Evolutionary conservation across 2,329 filamentous ascomycete genomes (phyloP).

Genomic region (Ramularia endophylla): DNA sequence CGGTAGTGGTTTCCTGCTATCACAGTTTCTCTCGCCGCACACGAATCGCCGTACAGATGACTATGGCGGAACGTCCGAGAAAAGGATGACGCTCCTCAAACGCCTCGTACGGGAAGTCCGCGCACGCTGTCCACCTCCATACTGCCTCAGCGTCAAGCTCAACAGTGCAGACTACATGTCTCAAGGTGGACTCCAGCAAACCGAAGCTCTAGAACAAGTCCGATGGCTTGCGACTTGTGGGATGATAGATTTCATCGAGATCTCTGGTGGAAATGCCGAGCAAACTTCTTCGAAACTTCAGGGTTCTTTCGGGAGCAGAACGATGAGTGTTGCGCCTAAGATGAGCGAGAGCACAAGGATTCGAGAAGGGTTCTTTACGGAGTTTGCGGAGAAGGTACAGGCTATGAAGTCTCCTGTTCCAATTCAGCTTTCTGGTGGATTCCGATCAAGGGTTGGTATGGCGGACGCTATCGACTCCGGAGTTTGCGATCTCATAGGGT

Average conservation of each 20-base stretch:
- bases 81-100: conserved; percentile 42
- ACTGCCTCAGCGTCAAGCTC: conserved; percentile 46
- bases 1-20: conserved; percentile 40
- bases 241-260: conserved; percentile 60
- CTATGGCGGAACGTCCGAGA: conserved; percentile 43
- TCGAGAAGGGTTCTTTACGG: conserved; percentile 63
- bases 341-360: conserved; percentile 38
- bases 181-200: conserved; percentile 25
- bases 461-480: conserved; percentile 42
- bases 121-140: conserved; percentile 36
- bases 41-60: conserved; percentile 44
- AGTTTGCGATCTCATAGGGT: conserved; percentile 46
- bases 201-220: conserved; percentile 55
- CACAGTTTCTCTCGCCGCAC: conserved; percentile 36
- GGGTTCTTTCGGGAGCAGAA: conserved; percentile 16
- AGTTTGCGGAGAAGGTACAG: conserved; percentile 46
- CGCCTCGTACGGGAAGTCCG: conserved; percentile 41
- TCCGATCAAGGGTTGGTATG: conserved; percentile 50
- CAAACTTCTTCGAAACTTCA: conserved; percentile 19
- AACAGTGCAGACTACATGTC: conserved; percentile 45
- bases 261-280: conserved; percentile 52
- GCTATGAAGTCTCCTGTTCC: conserved; percentile 22
- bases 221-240: conserved; percentile 43
- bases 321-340: conserved; percentile 33
- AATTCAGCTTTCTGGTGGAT: conserved; percentile 54